A percentile compares a stretch with the other conserved stretches of the same genome.
Evolutionary conservation across 306 rosid genomes (phyloP).

Genomic region (Castanea crenata): DNA sequence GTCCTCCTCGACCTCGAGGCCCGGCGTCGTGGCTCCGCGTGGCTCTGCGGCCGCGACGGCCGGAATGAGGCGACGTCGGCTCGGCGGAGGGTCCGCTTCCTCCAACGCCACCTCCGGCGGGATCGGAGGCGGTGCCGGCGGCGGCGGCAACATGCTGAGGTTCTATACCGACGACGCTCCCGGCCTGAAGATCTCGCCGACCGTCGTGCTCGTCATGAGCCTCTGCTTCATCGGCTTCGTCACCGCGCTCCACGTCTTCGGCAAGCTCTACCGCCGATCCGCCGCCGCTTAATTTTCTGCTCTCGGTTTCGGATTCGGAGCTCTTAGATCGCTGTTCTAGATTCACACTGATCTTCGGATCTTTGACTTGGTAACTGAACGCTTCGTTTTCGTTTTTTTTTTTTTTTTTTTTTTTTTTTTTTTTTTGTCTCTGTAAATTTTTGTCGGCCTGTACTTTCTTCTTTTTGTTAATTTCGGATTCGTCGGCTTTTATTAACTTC

Average conservation of each 20-base stretch:
- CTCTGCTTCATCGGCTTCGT: conserved; percentile 95
- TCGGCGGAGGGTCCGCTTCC: conserved; percentile 21
- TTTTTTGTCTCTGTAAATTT: conserved; percentile 32
- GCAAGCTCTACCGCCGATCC: conserved; percentile 66
- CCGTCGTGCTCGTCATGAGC: conserved; percentile 83
- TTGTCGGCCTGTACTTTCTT: background rate
- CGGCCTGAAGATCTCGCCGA: conserved; percentile 82
- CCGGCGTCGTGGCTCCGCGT: conserved; percentile 75
- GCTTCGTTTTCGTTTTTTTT: background rate
- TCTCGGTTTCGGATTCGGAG: background rate
- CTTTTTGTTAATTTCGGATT: conserved; percentile 7
- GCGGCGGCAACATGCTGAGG: conserved; percentile 72
- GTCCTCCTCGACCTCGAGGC: conserved; percentile 50
- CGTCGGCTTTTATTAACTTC: conserved; percentile 15
- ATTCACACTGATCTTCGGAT: conserved; percentile 16
- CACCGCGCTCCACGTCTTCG: conserved; percentile 86
- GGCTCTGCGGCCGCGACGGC: conserved; percentile 93
- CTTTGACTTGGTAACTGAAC: conserved; percentile 20
- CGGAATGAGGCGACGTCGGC: conserved; percentile 89
- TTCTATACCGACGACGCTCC: conserved; percentile 97
- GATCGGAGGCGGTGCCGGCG: conserved; percentile 34
- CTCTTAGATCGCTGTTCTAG: conserved; percentile 1
- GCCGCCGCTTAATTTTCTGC: background rate
- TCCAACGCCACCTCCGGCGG: conserved; percentile 13
- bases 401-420: background rate